Evolutionary conservation across 192 early-diverging fungal species (phyloP).

Genomic region (Umbelopsis sp.): DNA sequence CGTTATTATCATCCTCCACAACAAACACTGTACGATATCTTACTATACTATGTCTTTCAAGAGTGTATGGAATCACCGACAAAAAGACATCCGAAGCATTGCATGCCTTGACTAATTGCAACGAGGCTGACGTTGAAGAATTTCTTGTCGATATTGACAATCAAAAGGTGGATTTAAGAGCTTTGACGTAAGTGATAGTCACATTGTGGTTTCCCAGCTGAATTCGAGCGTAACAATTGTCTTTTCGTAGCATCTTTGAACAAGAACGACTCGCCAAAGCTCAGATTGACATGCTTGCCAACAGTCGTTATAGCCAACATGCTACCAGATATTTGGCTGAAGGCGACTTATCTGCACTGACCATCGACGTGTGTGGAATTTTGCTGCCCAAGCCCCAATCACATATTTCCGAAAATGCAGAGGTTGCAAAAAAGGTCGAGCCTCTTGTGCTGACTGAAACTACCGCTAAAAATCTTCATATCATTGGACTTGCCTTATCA

Average conservation of each 20-base stretch:
- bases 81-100: conserved; percentile 36
- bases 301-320: conserved; percentile 36
- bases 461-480: conserved; percentile 74
- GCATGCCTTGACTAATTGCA: conserved; percentile 8
- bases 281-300: conserved; percentile 46
- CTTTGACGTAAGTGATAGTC: conserved; percentile 40
- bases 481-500: conserved; percentile 84
- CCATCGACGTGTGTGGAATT: conserved; percentile 70
- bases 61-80: conserved; percentile 55
- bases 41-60: conserved; percentile 46
- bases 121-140: not conserved
- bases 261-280: conserved; percentile 50
- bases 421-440: conserved; percentile 22
- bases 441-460: conserved; percentile 78
- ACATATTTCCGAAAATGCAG: not conserved
- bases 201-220: not conserved
- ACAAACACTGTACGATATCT: conserved; percentile 46
- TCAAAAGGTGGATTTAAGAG: conserved; percentile 34
- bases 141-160: conserved; percentile 23
- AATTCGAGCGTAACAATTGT: not conserved
- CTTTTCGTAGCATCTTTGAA: conserved; percentile 44
- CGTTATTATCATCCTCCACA: conserved; percentile 45
- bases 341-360: conserved; percentile 52
- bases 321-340: conserved; percentile 22
- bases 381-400: conserved; percentile 50